Evolutionary conservation across 345 rosid genomes (phyloP).

Genomic region (Aquilaria malaccensis): DNA sequence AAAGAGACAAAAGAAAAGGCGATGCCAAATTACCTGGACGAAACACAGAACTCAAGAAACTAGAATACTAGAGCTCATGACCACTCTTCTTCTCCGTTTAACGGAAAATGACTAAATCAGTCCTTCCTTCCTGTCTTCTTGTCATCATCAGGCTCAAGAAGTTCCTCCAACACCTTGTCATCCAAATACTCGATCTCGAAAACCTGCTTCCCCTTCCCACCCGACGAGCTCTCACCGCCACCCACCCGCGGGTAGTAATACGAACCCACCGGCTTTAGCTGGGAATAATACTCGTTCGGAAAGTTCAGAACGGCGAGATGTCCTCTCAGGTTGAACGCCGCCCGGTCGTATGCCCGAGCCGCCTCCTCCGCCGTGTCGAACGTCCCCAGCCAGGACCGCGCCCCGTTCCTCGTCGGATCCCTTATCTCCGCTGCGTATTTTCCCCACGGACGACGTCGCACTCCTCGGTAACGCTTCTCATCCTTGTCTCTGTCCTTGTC

Average conservation of each 20-base stretch:
- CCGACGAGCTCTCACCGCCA: conserved; percentile 17
- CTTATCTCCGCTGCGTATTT: conserved; percentile 85
- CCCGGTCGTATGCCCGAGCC: conserved; percentile 82
- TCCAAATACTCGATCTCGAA: conserved; percentile 79
- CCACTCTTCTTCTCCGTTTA: no score
- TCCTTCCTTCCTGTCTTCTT: conserved; percentile 28
- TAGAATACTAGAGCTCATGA: no score
- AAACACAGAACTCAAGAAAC: no score
- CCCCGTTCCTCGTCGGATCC: conserved; percentile 65
- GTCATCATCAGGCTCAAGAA: conserved; percentile 67
- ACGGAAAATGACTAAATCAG: neutral
- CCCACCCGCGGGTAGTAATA: conserved; percentile 12
- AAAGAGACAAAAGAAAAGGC: no score
- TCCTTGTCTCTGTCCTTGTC: conserved; percentile 27
- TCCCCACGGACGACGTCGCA: conserved; percentile 84
- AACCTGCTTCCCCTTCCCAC: conserved; percentile 38
- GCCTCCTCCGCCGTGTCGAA: conserved; percentile 81
- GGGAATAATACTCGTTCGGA: conserved; percentile 59
- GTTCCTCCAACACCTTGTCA: conserved; percentile 69
- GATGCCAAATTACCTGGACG: no score
- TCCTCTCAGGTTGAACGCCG: conserved; percentile 70
- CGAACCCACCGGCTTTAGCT: conserved; percentile 20
- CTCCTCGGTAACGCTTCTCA: conserved; percentile 54
- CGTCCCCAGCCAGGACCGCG: conserved; percentile 81
- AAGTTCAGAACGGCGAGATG: conserved; percentile 77